Percentiles rank a stretch among this genome's conserved stretches.
phyloP scores from a whole-genome alignment of 2,329 filamentous ascomycete species.

The Mycogone perniciosa region DNA sequence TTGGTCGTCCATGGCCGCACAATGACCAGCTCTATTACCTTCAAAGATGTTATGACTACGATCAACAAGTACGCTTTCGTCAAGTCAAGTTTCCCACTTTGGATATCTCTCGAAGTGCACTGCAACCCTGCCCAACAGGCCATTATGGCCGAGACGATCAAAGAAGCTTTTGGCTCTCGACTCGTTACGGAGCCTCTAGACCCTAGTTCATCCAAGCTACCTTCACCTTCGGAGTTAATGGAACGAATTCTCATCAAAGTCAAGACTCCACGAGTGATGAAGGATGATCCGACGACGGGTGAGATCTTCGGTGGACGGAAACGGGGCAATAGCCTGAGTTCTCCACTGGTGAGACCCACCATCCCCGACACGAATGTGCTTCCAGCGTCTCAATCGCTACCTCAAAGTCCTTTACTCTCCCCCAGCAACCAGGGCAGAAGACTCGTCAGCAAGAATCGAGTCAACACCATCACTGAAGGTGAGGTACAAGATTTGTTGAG shows the following conservation, averaged over 20 bases:
- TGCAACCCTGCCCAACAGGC: conserved; percentile 78
- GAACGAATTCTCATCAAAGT: conserved; percentile 88
- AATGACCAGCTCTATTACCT: conserved; percentile 80
- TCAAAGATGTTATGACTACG: conserved; percentile 84
- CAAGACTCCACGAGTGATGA: conserved; percentile 58
- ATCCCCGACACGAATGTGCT: conserved; percentile 48
- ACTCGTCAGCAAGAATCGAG: conserved; percentile 44
- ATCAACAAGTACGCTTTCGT: conserved; percentile 94
- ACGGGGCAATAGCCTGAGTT: conserved; percentile 68
- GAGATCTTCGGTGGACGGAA: conserved; percentile 39
- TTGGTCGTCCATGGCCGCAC: conserved; percentile 88
- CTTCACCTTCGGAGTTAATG: conserved; percentile 79
- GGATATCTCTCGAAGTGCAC: conserved; percentile 93
- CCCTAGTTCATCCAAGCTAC: conserved; percentile 60
- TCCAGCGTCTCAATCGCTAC: conserved; percentile 45
- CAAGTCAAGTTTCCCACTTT: conserved; percentile 80
- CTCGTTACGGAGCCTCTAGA: conserved; percentile 72
- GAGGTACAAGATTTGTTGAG: conserved; percentile 49
- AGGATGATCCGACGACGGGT: conserved; percentile 31
- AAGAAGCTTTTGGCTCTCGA: conserved; percentile 71
- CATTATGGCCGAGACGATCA: conserved; percentile 86
- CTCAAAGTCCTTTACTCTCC: conserved; percentile 48
- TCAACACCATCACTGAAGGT: conserved; percentile 53
- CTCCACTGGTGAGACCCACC: conserved; percentile 51
- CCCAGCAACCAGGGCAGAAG: conserved; percentile 46